Percentiles rank a stretch among this genome's conserved stretches.
These are phyloP conservation scores for Neurospora crassa DNA, from an alignment of 2,329 filamentous ascomycete species.

Conservation along the genomic window DNA sequence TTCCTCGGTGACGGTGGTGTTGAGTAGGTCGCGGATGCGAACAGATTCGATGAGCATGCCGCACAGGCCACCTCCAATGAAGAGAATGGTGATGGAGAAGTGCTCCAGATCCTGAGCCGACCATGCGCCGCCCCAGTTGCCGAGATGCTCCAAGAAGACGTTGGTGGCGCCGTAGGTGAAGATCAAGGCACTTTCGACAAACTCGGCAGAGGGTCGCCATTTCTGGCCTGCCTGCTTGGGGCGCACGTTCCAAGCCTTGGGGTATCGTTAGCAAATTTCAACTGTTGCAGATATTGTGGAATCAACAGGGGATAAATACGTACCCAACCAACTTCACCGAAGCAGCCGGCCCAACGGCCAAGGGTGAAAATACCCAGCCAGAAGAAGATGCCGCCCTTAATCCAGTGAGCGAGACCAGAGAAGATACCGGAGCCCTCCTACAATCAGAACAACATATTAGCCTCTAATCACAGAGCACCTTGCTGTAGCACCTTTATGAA, in stretches of 20 bases:
- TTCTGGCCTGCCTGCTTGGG: conserved; percentile 47
- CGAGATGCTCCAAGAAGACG: conserved; percentile 85
- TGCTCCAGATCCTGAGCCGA: conserved; percentile 78
- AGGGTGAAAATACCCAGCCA: conserved; percentile 83
- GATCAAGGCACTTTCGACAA: conserved; percentile 81
- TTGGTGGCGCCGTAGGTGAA: conserved; percentile 85
- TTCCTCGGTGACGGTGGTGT: conserved; percentile 33
- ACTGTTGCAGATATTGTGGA: neutral
- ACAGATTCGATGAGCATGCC: conserved; percentile 80
- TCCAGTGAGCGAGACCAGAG: conserved; percentile 82
- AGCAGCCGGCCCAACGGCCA: conserved; percentile 83
- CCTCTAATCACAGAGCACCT: neutral
- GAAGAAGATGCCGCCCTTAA: conserved; percentile 93
- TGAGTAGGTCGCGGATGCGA: conserved; percentile 57
- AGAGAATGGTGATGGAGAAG: conserved; percentile 83
- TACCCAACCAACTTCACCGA: conserved; percentile 80
- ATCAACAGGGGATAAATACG: conserved; percentile 15
- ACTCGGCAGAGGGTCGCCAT: conserved; percentile 75
- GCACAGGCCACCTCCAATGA: conserved; percentile 81
- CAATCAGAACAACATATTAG: conserved; percentile 4
- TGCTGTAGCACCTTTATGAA: neutral
- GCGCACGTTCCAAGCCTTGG: conserved; percentile 74
- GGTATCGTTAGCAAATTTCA: conserved; percentile 9
- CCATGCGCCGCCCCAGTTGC: conserved; percentile 62
- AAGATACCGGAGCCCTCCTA: conserved; percentile 63